Evolutionary conservation across 306 rosid genomes (phyloP).

Genomic region (Lathyrus oleraceus): DNA sequence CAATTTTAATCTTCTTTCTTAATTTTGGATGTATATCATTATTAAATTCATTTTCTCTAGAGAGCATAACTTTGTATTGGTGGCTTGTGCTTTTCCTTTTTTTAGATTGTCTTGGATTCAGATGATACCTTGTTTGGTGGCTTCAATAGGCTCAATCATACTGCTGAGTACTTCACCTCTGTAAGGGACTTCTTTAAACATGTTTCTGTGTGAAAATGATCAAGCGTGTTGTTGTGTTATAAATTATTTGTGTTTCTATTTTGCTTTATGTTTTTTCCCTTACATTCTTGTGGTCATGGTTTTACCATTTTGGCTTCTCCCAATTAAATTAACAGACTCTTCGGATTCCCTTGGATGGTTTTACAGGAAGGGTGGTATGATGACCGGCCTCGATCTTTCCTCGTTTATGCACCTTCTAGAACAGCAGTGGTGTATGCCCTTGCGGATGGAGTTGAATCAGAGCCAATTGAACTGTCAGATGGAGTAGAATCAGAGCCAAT

Average conservation of each 20-base stretch:
- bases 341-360: constrained; percentile 32
- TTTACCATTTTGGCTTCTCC: constrained; percentile 15
- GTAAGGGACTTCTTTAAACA: constrained; percentile 50
- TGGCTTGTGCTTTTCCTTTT: constrained; percentile 5
- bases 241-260: constrained; percentile 21
- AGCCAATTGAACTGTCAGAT: constrained; percentile 34
- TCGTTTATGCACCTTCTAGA: constrained; percentile 72
- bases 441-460: constrained; percentile 38
- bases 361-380: constrained; percentile 74
- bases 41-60: constrained; percentile 29
- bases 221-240: background rate
- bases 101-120: constrained; percentile 89
- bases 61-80: constrained; percentile 10
- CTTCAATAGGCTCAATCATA: constrained; percentile 61
- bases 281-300: constrained; percentile 20
- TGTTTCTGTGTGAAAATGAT: background rate
- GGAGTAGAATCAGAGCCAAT: constrained; percentile 23
- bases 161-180: constrained; percentile 65
- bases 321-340: background rate
- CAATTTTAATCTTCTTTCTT: constrained; percentile 1
- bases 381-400: constrained; percentile 77
- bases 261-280: background rate
- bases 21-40: constrained; percentile 13
- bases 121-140: constrained; percentile 77
- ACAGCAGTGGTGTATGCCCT: constrained; percentile 80